A percentile compares a stretch with the other conserved stretches of the same genome.
Conservation (phyloP, 2,329 filamentous ascomycete species). For the Hypocrella siamensis region DNA sequence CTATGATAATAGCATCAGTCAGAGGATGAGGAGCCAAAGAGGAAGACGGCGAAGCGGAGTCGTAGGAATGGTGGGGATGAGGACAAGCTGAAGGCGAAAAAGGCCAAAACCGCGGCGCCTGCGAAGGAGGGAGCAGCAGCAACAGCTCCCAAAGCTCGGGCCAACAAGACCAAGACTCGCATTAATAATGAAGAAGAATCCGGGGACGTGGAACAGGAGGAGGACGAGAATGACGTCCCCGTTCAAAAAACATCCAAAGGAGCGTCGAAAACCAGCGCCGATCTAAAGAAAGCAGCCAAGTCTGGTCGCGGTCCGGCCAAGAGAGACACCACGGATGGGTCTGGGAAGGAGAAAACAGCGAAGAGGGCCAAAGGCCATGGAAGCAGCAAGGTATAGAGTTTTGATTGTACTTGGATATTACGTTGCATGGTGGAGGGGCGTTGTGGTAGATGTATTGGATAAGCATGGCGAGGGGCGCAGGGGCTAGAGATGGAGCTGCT, state of each 20-base stretch:
- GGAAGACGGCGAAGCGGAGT: slow-evolving; percentile 18
- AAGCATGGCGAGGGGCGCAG: no score
- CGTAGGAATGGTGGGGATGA: slow-evolving; percentile 17
- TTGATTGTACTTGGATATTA: not conserved
- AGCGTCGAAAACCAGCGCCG: slow-evolving; percentile 1
- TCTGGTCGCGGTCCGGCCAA: slow-evolving; percentile 1
- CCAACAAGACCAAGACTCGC: slow-evolving; percentile 3
- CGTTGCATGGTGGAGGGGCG: no score
- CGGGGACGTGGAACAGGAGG: not conserved
- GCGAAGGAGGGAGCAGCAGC: not conserved
- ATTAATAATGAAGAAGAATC: slow-evolving; percentile 6
- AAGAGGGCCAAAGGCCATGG: slow-evolving; percentile 12
- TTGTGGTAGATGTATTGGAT: no score
- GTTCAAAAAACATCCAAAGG: slow-evolving; percentile 4
- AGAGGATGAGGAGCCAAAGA: slow-evolving; percentile 11
- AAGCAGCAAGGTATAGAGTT: slow-evolving; percentile 8
- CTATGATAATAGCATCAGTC: slow-evolving; percentile 3
- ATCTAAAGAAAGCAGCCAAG: slow-evolving; percentile 1
- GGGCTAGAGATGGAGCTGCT: no score
- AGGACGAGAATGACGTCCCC: not conserved
- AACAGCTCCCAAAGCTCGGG: slow-evolving; percentile 1
- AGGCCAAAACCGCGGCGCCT: slow-evolving; percentile 13
- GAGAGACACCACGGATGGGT: slow-evolving; percentile 2
- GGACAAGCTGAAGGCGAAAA: slow-evolving; percentile 19
- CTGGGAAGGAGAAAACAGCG: slow-evolving; percentile 7